These are phyloP conservation scores for Cubamyces sp. DNA, from an alignment of 768 basidiomycete species.

Conservation along the genomic window DNA sequence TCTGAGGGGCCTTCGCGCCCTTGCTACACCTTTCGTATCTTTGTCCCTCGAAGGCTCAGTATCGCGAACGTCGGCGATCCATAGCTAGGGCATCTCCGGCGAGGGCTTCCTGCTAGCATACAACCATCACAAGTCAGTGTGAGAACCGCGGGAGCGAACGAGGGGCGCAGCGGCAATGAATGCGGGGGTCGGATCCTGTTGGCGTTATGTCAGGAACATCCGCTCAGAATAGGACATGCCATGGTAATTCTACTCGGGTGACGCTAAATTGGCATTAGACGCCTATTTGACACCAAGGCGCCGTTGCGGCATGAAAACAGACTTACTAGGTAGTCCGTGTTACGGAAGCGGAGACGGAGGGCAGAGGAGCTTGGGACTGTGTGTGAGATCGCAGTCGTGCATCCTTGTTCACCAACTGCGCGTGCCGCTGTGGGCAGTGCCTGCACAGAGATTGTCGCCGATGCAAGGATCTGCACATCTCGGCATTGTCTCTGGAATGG, in stretches of 20 bases:
- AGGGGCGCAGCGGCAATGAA: conserved; percentile 4
- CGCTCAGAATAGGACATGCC: not conserved
- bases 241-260: not conserved
- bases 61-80: too few species aligned
- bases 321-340: not conserved
- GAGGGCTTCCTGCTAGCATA: not conserved
- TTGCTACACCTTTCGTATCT: too few species aligned
- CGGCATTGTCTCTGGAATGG: not conserved
- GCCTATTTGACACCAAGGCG: too few species aligned
- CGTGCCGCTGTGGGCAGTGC: too few species aligned
- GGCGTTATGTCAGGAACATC: not conserved
- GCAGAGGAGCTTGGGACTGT: not conserved
- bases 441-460: not conserved
- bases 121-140: not conserved
- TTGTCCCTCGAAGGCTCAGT: too few species aligned
- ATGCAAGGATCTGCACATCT: not conserved
- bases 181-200: not conserved
- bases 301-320: too few species aligned
- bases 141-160: conserved; percentile 3
- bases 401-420: not conserved
- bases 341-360: not conserved
- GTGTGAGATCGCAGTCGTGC: not conserved
- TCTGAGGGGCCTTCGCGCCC: too few species aligned
- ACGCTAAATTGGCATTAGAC: not conserved
- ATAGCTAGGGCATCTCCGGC: not conserved